phyloP scores from a whole-genome alignment of 108 stramenopile species.

The Fragilariopsis cylindrus region DNA sequence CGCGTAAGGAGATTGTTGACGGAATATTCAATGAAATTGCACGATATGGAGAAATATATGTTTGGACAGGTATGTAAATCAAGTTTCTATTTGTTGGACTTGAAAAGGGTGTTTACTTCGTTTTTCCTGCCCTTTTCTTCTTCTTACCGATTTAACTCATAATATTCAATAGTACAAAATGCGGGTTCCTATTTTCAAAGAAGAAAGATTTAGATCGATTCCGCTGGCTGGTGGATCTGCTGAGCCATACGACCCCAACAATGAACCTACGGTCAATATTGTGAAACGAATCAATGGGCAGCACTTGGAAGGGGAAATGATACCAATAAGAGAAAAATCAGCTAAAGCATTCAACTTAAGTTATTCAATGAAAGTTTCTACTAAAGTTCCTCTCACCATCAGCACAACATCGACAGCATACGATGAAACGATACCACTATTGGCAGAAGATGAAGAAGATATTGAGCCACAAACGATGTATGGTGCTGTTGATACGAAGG shows the following conservation, averaged over 20 bases:
- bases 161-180: conserved; percentile 17
- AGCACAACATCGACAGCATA: neutral
- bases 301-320: conserved; percentile 25
- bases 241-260: conserved; percentile 13
- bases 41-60: conserved; percentile 64
- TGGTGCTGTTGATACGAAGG: neutral
- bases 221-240: conserved; percentile 48
- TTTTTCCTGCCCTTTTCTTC: neutral
- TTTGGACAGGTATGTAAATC: conserved; percentile 37
- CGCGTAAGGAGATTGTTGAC: conserved; percentile 14
- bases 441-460: neutral
- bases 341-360: conserved; percentile 5
- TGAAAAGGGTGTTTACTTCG: neutral
- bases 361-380: neutral
- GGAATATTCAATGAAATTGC: conserved; percentile 49
- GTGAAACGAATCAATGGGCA: conserved; percentile 26
- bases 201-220: conserved; percentile 56
- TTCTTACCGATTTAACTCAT: neutral
- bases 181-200: conserved; percentile 41
- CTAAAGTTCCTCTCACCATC: neutral
- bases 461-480: neutral
- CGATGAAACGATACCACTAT: neutral
- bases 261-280: conserved; percentile 18
- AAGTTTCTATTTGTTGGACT: neutral
- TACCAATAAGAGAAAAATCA: conserved; percentile 6